Evolutionary conservation across 495 filamentous ascomycete species (phyloP).

Genomic region (Neurospora sp.): DNA sequence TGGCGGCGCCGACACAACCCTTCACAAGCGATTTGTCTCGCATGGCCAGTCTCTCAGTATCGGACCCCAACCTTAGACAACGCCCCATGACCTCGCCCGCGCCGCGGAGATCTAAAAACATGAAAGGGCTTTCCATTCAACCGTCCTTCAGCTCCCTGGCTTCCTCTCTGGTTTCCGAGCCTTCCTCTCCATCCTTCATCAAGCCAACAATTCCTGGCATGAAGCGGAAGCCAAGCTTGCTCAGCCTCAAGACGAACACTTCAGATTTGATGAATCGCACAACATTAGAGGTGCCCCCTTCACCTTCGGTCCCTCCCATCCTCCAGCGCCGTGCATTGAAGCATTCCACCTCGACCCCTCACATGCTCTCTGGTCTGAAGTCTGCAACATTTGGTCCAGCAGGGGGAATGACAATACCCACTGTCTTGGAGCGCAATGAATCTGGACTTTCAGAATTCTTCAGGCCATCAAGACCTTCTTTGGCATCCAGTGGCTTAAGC

Average conservation of each 20-base stretch:
- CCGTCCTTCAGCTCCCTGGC: constrained; percentile 48
- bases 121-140: constrained; percentile 87
- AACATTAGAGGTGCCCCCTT: constrained; percentile 33
- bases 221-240: constrained; percentile 67
- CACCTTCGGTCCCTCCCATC: constrained; percentile 37
- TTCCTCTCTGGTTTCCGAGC: constrained; percentile 50
- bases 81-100: constrained; percentile 56
- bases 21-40: constrained; percentile 34
- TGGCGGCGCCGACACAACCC: constrained; percentile 31
- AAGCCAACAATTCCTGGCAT: constrained; percentile 58
- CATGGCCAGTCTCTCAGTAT: constrained; percentile 32
- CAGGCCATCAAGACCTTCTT: constrained; percentile 30
- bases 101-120: constrained; percentile 72
- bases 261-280: constrained; percentile 30
- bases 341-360: constrained; percentile 46
- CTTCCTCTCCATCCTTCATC: constrained; percentile 72
- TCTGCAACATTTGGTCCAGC: constrained; percentile 42
- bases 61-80: constrained; percentile 27
- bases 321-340: constrained; percentile 44
- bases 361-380: constrained; percentile 42
- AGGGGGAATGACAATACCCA: constrained; percentile 44
- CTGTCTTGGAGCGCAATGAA: constrained; percentile 38
- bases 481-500: constrained; percentile 15
- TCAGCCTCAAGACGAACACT: constrained; percentile 55
- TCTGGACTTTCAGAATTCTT: constrained; percentile 38